Conservation (phyloP, 2,329 filamentous ascomycete species). For the Aspergillus luchuensis region DNA sequence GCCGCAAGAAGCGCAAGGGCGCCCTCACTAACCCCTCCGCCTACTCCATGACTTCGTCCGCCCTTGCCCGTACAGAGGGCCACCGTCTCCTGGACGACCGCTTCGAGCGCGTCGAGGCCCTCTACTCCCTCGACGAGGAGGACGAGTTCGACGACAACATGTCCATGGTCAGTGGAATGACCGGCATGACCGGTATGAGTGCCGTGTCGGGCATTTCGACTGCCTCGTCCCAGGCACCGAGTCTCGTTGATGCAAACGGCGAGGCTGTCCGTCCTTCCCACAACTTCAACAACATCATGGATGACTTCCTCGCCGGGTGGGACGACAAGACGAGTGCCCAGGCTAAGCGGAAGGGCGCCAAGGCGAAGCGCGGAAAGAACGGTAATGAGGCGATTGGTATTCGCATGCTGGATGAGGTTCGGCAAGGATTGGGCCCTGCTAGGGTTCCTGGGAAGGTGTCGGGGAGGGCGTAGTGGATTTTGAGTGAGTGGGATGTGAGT, state of each 20-base stretch:
- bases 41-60: conserved; percentile 91
- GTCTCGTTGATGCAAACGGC: conserved; percentile 47
- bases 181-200: conserved; percentile 61
- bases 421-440: conserved; percentile 76
- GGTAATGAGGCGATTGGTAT: conserved; percentile 78
- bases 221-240: conserved; percentile 61
- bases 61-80: conserved; percentile 83
- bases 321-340: conserved; percentile 46
- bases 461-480: conserved; percentile 31
- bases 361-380: conserved; percentile 70
- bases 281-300: conserved; percentile 88
- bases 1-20: conserved; percentile 92
- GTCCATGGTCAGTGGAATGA: conserved; percentile 52
- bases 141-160: conserved; percentile 54
- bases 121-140: conserved; percentile 67
- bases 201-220: conserved; percentile 58
- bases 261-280: conserved; percentile 61
- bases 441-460: conserved; percentile 51
- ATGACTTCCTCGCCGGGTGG: conserved; percentile 79
- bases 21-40: conserved; percentile 83
- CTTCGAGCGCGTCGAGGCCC: conserved; percentile 87
- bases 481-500: background rate
- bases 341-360: conserved; percentile 47
- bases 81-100: conserved; percentile 81
- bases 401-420: conserved; percentile 87